Evolutionary conservation across 768 basidiomycete species (phyloP).

Genomic region (Serendipita sp.): DNA sequence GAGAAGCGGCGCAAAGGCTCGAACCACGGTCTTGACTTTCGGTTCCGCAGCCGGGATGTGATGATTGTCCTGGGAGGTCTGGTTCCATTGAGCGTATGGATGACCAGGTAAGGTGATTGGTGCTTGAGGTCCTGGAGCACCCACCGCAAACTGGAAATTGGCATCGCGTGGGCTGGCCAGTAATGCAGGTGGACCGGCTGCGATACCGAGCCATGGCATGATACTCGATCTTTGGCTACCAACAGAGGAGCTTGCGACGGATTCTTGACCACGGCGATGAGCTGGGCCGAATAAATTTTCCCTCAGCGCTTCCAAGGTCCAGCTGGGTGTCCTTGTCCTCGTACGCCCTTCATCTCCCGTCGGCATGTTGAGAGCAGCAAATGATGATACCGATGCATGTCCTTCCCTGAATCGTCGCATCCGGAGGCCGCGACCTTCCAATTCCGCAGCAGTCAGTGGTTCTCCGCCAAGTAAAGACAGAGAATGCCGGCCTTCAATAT

Average conservation of each 20-base stretch:
- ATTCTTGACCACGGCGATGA: conserved; percentile 5
- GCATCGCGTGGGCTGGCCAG: conserved; percentile 5
- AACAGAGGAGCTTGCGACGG: neutral
- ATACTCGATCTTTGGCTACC: conserved; percentile 3
- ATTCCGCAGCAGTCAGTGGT: neutral
- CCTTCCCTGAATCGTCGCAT: conserved; percentile 1
- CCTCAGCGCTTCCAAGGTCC: conserved; percentile 5
- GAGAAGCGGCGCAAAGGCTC: conserved; percentile 46
- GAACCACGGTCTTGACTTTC: neutral
- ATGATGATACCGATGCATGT: neutral
- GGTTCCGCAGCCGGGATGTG: neutral
- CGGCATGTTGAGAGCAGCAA: neutral
- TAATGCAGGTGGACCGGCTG: neutral
- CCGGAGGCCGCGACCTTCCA: neutral
- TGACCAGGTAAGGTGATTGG: neutral
- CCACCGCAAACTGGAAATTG: conserved; percentile 1
- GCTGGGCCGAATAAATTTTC: conserved; percentile 1
- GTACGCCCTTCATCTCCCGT: neutral
- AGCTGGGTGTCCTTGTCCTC: neutral
- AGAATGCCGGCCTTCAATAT: conserved; percentile 1
- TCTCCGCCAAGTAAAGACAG: neutral
- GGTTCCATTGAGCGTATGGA: neutral
- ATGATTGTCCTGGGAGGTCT: neutral
- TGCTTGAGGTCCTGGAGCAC: neutral
- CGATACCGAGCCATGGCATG: neutral